Conservation (phyloP, 164 flowering plant genomes). For the Aristolochia fimbriata region DNA sequence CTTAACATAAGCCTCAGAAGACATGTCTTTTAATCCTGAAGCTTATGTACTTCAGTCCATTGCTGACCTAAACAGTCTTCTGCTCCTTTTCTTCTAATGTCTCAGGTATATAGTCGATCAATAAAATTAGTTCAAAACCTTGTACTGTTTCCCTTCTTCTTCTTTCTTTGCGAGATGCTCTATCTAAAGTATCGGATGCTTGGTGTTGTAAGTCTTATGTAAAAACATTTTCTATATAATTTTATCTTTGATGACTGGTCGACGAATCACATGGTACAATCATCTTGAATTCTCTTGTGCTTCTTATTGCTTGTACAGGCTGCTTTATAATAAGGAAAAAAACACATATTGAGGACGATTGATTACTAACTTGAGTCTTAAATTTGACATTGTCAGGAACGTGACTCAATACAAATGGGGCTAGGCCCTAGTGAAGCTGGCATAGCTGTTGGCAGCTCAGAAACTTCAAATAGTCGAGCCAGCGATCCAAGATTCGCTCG, state of each 20-base stretch:
- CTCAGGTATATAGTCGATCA: too few relatives aligned
- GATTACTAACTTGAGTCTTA: background rate
- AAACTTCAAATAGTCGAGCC: constrained; percentile 17
- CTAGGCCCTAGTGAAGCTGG: constrained; percentile 21
- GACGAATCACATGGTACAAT: background rate
- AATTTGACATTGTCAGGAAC: constrained; percentile 33
- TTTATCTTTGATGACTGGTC: background rate
- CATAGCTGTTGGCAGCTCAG: constrained; percentile 13
- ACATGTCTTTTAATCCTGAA: too few relatives aligned
- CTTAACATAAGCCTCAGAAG: too few relatives aligned
- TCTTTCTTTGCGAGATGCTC: too few relatives aligned
- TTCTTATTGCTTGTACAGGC: background rate
- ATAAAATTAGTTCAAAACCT: too few relatives aligned
- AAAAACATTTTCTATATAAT: too few relatives aligned
- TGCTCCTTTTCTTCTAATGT: too few relatives aligned
- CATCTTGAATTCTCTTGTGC: background rate
- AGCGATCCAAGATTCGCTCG: constrained; percentile 16
- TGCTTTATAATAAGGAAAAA: background rate
- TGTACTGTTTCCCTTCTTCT: too few relatives aligned
- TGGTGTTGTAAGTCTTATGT: too few relatives aligned
- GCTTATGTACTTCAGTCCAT: too few relatives aligned
- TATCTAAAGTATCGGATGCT: too few relatives aligned
- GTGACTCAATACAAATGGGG: constrained; percentile 25
- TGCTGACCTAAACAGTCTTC: too few relatives aligned
- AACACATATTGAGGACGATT: background rate